Base-by-base conservation (phyloP, 2,329 filamentous ascomycete species). In the Colletotrichum eleusines region DNA sequence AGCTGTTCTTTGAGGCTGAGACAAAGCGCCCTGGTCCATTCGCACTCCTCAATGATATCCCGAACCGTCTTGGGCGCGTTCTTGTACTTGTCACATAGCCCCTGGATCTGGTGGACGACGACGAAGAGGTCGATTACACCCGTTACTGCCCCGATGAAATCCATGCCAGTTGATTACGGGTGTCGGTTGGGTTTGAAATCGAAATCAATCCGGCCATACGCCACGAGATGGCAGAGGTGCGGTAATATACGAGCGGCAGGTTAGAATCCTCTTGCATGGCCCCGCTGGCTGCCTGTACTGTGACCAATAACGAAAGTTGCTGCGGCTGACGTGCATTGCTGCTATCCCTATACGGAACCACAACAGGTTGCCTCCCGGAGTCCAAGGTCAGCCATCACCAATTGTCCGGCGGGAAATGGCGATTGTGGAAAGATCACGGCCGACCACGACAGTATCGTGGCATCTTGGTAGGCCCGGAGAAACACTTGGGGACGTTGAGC, bases 111-210 rank as follows among this genome's bases (percentile, higher is more conserved):
- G 11, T 46, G 40, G 16, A 46, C 38, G 7, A 63, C 26, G 20
- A 5, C 28, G 51, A 50, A 71, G 31, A 71, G 68, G 8, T 71
- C 68, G 18, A 71, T 23, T 2, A n/a, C 63, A 6, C 35, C 12
- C 23, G 57, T 31, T 38, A 71, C 12, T 18, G 31, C 33, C 50
- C 57, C 57, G 35, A 69, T 16, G 33, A 46, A 9, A 11, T 71
- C 68, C 68, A 71, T 71, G 6, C 51, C 18, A 44, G 26, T 20
- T 3, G n/a, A 26, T 26, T 8, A 2, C 3, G 5, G 40, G n/a
- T 1, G 11, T 23, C 4, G 5, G 14, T 38, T 28, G 20, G 11
- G 20, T n/a, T 14, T 8, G n/a, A 9, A 2, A 20, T 35, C 11
- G n/a, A 48, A 20, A 23, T 54, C 26, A 26, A 35, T n/a, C 44